phyloP scores from a whole-genome alignment of 2,329 filamentous ascomycete species.

The Clarireedia monteithiana region DNA sequence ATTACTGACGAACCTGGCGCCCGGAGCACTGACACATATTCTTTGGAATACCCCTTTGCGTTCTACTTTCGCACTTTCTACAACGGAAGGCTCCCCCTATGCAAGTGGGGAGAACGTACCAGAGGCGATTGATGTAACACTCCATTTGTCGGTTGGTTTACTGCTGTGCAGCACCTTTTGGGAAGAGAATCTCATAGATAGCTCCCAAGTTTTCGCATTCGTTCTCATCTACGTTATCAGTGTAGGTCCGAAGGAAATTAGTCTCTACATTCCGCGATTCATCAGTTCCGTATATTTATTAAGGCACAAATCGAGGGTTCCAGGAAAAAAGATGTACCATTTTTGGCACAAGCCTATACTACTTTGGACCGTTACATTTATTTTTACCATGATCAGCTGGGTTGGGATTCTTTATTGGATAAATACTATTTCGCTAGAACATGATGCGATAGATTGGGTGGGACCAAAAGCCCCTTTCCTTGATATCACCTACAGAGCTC shows the following conservation, averaged over 20 bases:
- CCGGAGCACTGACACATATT: slow-evolving; percentile 19
- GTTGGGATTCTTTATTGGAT: slow-evolving; percentile 21
- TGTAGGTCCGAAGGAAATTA: slow-evolving; percentile 24
- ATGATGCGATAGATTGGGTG: slow-evolving; percentile 16
- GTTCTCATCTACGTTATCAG: slow-evolving; percentile 20
- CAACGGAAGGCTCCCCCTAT: slow-evolving; percentile 14
- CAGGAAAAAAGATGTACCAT: slow-evolving; percentile 11
- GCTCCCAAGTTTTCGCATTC: slow-evolving; percentile 21
- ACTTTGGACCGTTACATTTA: slow-evolving; percentile 15
- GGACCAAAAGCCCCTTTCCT: slow-evolving; percentile 11
- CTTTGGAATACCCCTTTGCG: slow-evolving; percentile 21
- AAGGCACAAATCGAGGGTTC: slow-evolving; percentile 12
- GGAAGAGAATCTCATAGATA: slow-evolving; percentile 21
- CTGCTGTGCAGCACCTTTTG: slow-evolving; percentile 1
- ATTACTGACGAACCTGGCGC: slow-evolving; percentile 15
- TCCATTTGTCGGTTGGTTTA: slow-evolving; percentile 19
- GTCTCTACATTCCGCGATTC: slow-evolving; percentile 20
- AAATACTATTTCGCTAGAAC: slow-evolving; percentile 19
- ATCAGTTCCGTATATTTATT: slow-evolving; percentile 16
- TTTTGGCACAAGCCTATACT: slow-evolving; percentile 21
- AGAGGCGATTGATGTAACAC: slow-evolving; percentile 19
- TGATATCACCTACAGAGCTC: slow-evolving; percentile 21
- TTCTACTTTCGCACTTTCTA: slow-evolving; percentile 20
- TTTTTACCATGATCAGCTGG: slow-evolving; percentile 18
- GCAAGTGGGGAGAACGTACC: slow-evolving; percentile 18